phyloP scores from a whole-genome alignment of 495 filamentous ascomycete species.

The Cercophora sp. region DNA sequence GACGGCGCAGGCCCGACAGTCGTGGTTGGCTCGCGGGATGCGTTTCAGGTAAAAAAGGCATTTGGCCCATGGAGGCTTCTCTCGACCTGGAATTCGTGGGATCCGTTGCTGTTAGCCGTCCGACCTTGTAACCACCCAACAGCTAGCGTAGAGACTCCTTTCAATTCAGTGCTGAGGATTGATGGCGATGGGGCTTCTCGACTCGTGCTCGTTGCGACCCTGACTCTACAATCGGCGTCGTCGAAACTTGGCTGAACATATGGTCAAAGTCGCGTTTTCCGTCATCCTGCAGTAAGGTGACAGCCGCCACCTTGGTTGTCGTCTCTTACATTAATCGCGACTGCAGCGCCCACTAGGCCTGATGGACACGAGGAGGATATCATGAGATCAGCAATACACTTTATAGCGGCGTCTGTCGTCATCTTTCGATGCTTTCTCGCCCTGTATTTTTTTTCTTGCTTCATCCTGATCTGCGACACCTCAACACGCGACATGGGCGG shows the following conservation, averaged over 20 bases:
- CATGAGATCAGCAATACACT: slow-evolving; percentile 3
- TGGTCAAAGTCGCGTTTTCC: not conserved
- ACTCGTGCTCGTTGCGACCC: not conserved
- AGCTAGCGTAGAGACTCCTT: not conserved
- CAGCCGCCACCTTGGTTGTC: not conserved
- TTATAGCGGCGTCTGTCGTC: not conserved
- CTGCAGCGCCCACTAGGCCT: too few relatives aligned
- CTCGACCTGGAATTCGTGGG: not conserved
- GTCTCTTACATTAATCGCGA: not conserved
- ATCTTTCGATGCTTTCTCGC: not conserved
- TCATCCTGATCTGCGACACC: not conserved
- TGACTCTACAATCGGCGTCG: not conserved
- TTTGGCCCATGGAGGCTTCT: slow-evolving; percentile 1
- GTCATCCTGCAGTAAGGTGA: not conserved
- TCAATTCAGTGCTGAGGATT: not conserved
- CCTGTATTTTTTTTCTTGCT: not conserved
- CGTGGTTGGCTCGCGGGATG: slow-evolving; percentile 22
- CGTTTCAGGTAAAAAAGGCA: slow-evolving; percentile 29
- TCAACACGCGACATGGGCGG: not conserved
- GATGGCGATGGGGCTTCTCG: not conserved
- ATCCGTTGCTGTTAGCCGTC: not conserved
- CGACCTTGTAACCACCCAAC: not conserved
- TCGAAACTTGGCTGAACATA: not conserved
- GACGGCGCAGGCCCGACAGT: slow-evolving; percentile 10
- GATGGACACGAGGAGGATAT: not conserved